Base-by-base conservation (phyloP, 129 eudicot species). In the Centaurea solstitialis region DNA sequence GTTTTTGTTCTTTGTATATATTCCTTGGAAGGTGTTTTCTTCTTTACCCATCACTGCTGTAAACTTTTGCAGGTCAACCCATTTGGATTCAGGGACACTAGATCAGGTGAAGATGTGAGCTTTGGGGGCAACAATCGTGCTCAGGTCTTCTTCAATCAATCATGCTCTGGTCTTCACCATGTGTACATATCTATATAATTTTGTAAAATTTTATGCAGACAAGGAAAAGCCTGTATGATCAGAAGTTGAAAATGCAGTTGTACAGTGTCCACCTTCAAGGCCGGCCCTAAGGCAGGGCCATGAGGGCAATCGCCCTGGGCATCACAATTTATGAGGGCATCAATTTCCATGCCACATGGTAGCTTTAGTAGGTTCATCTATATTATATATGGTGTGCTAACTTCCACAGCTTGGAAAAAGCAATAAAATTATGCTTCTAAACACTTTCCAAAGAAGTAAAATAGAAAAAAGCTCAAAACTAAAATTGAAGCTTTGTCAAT, bases 81-180 rank as follows among this genome's bases (percentile, higher is more conserved):
- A 89, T 83, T 85, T 96, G 85, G 99, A 96, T 81, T 89, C 99
- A 40, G 93, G 99, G 98, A 80, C 98, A 62, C 93, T 97, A 38
- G 98, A 96, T 37, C 99, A 96, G 76, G 75, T 96, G 73, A 96
- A 93, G 74, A 87, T 87, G 91, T 96, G 99, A 76, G 70, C 79
- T 95, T 91, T 84, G 99, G 99, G 35, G 99, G 99, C 67, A 95
- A 95, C 86, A 95, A 90, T 57, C 99, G 99, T 86, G 99, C 99
- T 40, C 99, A 91, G 81, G 93, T 81, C 65, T 95, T 95, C 85
- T 95, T 95, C 88, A 95, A 95, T 85, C 99, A 95, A 80, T n/a
- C 99, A 95, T 72, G 99, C 41, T 57, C 9, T 9, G 6, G 1
- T 45, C 41, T 30, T 35, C 74, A 13, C 35, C 17, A 15, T 15